These are phyloP conservation scores for Penicillium oxalicum DNA, from an alignment of 2,329 filamentous ascomycete genomes.

Conservation along the genomic window DNA sequence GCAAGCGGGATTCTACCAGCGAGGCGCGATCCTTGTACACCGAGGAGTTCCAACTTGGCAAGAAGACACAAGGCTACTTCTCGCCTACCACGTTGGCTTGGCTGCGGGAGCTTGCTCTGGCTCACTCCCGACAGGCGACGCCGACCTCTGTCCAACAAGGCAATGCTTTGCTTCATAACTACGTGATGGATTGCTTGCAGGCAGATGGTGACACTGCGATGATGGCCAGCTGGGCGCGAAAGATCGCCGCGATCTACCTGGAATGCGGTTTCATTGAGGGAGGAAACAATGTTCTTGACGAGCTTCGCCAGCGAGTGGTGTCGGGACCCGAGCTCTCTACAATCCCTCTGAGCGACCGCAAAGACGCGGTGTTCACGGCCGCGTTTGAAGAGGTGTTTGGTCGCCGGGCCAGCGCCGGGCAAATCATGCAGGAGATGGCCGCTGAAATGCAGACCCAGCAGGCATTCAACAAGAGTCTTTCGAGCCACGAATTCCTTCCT, in stretches of 20 bases:
- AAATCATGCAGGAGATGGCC: slow-evolving; percentile 41
- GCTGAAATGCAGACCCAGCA: slow-evolving; percentile 41
- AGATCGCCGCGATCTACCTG: slow-evolving; percentile 44
- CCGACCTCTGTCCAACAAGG: slow-evolving; percentile 37
- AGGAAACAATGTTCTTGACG: slow-evolving; percentile 40
- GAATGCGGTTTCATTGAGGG: slow-evolving; percentile 39
- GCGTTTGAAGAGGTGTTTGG: slow-evolving; percentile 41
- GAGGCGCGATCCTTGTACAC: slow-evolving; percentile 38
- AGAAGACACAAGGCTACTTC: slow-evolving; percentile 42
- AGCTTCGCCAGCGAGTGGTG: slow-evolving; percentile 48
- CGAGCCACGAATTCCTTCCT: slow-evolving; percentile 29
- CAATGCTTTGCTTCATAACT: slow-evolving; percentile 35
- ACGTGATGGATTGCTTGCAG: slow-evolving; percentile 40
- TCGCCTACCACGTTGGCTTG: slow-evolving; percentile 43
- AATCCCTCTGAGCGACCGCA: slow-evolving; percentile 26
- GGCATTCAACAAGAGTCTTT: slow-evolving; percentile 31
- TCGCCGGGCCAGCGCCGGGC: slow-evolving; percentile 31
- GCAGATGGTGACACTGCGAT: slow-evolving; percentile 39
- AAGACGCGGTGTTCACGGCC: slow-evolving; percentile 43
- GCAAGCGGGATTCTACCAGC: slow-evolving; percentile 33
- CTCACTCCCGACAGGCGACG: slow-evolving; percentile 38
- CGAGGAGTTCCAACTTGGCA: slow-evolving; percentile 42
- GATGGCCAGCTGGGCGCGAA: slow-evolving; percentile 42
- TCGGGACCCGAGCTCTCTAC: slow-evolving; percentile 36
- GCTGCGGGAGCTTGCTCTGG: slow-evolving; percentile 40